phyloP scores from a whole-genome alignment of 164 flowering plant genomes.

The Taxillus chinensis region DNA sequence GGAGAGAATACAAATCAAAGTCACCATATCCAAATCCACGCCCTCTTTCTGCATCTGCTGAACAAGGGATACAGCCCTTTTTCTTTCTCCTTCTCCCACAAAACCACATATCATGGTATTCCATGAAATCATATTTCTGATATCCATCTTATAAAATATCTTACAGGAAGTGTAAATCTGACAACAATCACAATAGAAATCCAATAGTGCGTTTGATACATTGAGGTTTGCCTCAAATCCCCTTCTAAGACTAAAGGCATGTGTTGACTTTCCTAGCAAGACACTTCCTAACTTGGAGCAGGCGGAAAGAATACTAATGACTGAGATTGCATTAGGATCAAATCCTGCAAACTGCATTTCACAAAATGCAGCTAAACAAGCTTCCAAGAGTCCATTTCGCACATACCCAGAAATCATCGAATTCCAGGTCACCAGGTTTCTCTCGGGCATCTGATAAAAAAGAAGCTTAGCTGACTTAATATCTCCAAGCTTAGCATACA shows the following conservation, averaged over 20 bases:
- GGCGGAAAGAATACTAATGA: slow-evolving; percentile 37
- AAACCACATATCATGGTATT: slow-evolving; percentile 43
- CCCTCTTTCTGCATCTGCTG: slow-evolving; percentile 36
- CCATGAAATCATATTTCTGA: slow-evolving; percentile 41
- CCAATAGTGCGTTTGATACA: slow-evolving; percentile 37
- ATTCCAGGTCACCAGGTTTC: slow-evolving; percentile 27
- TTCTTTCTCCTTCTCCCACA: slow-evolving; percentile 22
- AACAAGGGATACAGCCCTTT: slow-evolving; percentile 16
- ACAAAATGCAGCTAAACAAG: slow-evolving; percentile 23
- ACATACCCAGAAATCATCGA: slow-evolving; percentile 31
- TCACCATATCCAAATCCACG: slow-evolving; percentile 32
- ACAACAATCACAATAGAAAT: slow-evolving; percentile 34
- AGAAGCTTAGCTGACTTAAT: slow-evolving; percentile 18
- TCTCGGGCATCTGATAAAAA: slow-evolving; percentile 17
- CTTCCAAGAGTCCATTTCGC: slow-evolving; percentile 15
- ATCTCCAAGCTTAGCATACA: slow-evolving; percentile 28
- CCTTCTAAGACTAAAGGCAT: slow-evolving; percentile 32
- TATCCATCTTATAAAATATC: slow-evolving; percentile 29
- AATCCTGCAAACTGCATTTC: slow-evolving; percentile 33
- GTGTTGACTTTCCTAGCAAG: slow-evolving; percentile 36
- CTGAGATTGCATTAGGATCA: slow-evolving; percentile 30
- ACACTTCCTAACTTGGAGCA: slow-evolving; percentile 24
- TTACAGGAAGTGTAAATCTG: slow-evolving; percentile 18
- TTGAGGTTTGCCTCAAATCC: slow-evolving; percentile 25
- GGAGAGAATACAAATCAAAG: slow-evolving; percentile 42